phyloP scores from a whole-genome alignment of 2,329 filamentous ascomycete genomes.

The Verruconis gallopava region DNA sequence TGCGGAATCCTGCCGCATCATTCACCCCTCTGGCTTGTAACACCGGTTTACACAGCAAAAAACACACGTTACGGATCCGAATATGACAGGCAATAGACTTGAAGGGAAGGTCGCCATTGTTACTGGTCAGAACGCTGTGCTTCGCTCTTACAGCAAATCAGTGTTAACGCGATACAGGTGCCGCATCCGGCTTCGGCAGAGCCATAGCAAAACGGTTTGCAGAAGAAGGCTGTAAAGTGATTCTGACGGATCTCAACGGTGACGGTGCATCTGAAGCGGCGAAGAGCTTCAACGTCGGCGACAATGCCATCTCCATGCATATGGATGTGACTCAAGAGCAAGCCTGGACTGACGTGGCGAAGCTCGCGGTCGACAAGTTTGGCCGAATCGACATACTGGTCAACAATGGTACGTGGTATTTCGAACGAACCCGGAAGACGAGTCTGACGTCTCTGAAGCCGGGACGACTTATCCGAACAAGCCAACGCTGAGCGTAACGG shows the following conservation, averaged over 20 bases:
- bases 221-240: conserved; percentile 45
- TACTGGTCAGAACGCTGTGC: conserved; percentile 29
- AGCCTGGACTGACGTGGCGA: conserved; percentile 28
- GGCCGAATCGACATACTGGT: conserved; percentile 47
- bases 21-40: no score
- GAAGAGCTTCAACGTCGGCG: conserved; percentile 24
- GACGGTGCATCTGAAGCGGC: conserved; percentile 38
- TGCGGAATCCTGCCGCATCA: no score
- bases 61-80: no score
- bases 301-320: conserved; percentile 22
- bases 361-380: conserved; percentile 37
- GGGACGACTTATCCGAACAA: conserved; percentile 38
- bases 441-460: conserved; percentile 40
- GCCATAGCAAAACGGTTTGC: conserved; percentile 48
- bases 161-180: conserved; percentile 28
- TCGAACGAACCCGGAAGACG: conserved; percentile 32
- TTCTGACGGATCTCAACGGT: conserved; percentile 49
- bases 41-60: no score
- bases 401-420: conserved; percentile 44
- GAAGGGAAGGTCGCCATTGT: conserved; percentile 44
- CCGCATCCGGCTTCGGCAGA: conserved; percentile 50
- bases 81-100: conserved; percentile 22
- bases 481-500: conserved; percentile 49
- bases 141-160: conserved; percentile 12
- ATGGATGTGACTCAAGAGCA: conserved; percentile 41